A percentile compares a stretch with the other conserved stretches of the same genome.
phyloP scores from a whole-genome alignment of 768 basidiomycete genomes.

The Clitopilus hobsonii region DNA sequence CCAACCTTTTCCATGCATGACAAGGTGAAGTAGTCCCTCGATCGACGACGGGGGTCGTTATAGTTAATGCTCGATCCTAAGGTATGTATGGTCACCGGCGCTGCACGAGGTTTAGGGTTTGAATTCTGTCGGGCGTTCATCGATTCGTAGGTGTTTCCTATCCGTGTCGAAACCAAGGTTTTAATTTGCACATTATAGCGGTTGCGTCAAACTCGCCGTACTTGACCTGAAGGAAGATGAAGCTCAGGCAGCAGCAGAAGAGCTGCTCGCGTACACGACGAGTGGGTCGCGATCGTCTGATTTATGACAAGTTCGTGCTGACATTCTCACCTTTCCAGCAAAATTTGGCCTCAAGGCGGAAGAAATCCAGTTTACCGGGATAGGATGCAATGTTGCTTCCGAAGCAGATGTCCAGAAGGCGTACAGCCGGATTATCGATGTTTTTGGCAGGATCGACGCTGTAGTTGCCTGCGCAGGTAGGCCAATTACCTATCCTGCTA shows the following conservation, averaged over 20 bases:
- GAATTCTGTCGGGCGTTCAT: constrained; percentile 90
- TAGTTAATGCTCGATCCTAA: constrained; percentile 22
- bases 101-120: constrained; percentile 84
- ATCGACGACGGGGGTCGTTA: not conserved
- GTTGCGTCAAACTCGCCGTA: constrained; percentile 75
- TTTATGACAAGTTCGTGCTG: constrained; percentile 19
- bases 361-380: constrained; percentile 63
- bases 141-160: constrained; percentile 56
- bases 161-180: not conserved
- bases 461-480: constrained; percentile 87
- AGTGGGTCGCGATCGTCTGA: constrained; percentile 14
- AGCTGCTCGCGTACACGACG: constrained; percentile 40
- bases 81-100: constrained; percentile 93
- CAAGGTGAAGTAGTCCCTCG: constrained; percentile 46
- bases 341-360: constrained; percentile 50
- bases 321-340: constrained; percentile 28
- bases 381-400: constrained; percentile 86
- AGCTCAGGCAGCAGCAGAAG: constrained; percentile 60
- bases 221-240: constrained; percentile 77
- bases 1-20: constrained; percentile 75
- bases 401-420: constrained; percentile 75
- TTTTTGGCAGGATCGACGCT: constrained; percentile 69
- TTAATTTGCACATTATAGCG: constrained; percentile 37
- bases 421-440: constrained; percentile 59
- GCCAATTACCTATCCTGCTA: too few relatives aligned